These are phyloP conservation scores for Carex myosuroides DNA, from an alignment of 176 grass and related monocot genomes.

Conservation along the genomic window DNA sequence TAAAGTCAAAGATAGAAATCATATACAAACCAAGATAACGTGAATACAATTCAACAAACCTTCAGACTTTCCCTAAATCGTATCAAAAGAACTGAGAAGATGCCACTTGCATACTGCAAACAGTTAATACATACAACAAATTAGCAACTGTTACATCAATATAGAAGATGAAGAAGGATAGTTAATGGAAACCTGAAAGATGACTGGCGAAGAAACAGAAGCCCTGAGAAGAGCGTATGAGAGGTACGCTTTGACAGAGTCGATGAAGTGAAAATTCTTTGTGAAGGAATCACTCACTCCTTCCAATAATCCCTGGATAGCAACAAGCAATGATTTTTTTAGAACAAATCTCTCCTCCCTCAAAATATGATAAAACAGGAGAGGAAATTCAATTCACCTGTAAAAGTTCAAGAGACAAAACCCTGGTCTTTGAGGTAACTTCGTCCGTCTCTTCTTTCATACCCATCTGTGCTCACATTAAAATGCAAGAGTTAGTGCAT, in stretches of 20 bases:
- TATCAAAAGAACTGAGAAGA: conserved; percentile 91
- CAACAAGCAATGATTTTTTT: conserved; percentile 29
- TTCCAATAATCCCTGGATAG: conserved; percentile 82
- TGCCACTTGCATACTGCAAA: conserved; percentile 85
- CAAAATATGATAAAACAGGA: neutral
- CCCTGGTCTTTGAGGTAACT: conserved; percentile 86
- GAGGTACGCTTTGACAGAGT: conserved; percentile 99
- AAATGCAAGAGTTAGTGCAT: neutral
- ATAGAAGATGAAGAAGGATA: conserved; percentile 11
- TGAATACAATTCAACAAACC: conserved; percentile 41
- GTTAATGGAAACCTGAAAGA: conserved; percentile 76
- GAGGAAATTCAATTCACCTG: conserved; percentile 57
- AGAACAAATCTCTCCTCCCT: conserved; percentile 26
- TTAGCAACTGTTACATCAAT: conserved; percentile 18
- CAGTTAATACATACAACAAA: conserved; percentile 15
- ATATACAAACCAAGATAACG: neutral
- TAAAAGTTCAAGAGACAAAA: conserved; percentile 94
- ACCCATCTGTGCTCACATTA: conserved; percentile 53
- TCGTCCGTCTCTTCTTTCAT: conserved; percentile 99
- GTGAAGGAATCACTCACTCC: conserved; percentile 84
- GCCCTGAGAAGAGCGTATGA: conserved; percentile 87
- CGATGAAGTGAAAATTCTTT: conserved; percentile 99
- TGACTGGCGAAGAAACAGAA: conserved; percentile 75
- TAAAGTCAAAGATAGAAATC: conserved; percentile 23
- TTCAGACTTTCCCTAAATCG: conserved; percentile 96